A percentile compares a stretch with the other conserved stretches of the same genome.
Conservation (phyloP, 495 filamentous ascomycete species). For the Clohesyomyces aquaticus region DNA sequence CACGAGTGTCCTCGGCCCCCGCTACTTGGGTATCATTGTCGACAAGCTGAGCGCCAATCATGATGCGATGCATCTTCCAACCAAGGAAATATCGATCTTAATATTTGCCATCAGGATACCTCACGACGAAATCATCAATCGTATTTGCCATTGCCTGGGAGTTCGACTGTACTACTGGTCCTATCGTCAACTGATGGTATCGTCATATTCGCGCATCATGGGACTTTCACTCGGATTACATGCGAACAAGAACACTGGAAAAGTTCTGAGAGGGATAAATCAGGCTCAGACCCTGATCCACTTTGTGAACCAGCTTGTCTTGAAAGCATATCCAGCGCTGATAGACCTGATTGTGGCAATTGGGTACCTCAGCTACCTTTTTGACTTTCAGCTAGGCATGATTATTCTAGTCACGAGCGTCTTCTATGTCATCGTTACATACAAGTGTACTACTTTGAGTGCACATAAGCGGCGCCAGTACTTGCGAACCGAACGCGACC, state of each 20-base stretch:
- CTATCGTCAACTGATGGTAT: constrained; percentile 62
- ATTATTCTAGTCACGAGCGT: constrained; percentile 65
- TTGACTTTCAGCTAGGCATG: constrained; percentile 74
- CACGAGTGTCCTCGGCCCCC: constrained; percentile 43
- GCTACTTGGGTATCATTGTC: constrained; percentile 43
- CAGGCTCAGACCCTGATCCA: constrained; percentile 65
- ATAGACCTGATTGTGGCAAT: constrained; percentile 71
- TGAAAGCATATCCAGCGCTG: constrained; percentile 68
- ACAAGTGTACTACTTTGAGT: constrained; percentile 26
- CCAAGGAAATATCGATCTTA: constrained; percentile 40
- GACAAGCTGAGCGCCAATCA: constrained; percentile 25
- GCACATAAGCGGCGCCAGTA: constrained; percentile 29
- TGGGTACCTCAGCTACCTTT: constrained; percentile 66
- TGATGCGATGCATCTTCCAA: constrained; percentile 39
- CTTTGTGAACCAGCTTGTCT: constrained; percentile 67
- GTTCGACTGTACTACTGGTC: constrained; percentile 63
- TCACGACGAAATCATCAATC: constrained; percentile 12
- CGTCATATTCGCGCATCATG: constrained; percentile 76
- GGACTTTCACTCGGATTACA: constrained; percentile 79
- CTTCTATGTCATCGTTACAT: constrained; percentile 61
- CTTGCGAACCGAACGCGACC: constrained; percentile 53
- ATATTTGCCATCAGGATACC: constrained; percentile 34
- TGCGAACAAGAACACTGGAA: constrained; percentile 70
- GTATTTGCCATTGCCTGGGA: constrained; percentile 23
- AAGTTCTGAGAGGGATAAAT: constrained; percentile 66